Percentiles rank a stretch among this genome's conserved stretches.
These are phyloP conservation scores for Fomitopsis pinicola DNA, from an alignment of 1,284 basidiomycete genomes.

Conservation along the genomic window DNA sequence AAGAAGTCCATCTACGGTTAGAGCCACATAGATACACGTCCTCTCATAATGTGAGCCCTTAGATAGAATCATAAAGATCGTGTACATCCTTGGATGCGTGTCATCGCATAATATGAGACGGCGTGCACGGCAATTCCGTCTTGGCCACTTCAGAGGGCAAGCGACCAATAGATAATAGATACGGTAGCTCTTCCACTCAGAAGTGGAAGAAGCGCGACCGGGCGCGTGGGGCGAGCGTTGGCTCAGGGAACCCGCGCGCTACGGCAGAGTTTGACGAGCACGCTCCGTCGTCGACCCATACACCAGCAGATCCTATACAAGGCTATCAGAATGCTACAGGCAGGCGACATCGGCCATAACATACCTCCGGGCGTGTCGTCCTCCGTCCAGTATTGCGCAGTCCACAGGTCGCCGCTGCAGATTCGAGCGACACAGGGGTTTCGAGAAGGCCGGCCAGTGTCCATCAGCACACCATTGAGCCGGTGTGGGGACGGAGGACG, in stretches of 20 bases:
- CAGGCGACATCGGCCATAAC: slow-evolving; percentile 6
- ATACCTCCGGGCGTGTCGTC: slow-evolving; percentile 49
- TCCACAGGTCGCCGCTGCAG: slow-evolving; percentile 41
- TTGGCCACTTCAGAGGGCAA: background rate
- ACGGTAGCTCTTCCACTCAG: slow-evolving; percentile 6
- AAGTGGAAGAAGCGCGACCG: slow-evolving; percentile 22
- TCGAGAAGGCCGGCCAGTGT: background rate
- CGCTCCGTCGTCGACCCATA: slow-evolving; percentile 33
- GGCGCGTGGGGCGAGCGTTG: slow-evolving; percentile 3
- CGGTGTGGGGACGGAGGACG: slow-evolving; percentile 19
- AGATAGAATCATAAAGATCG: background rate
- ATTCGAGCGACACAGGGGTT: background rate
- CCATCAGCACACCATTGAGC: slow-evolving; percentile 14
- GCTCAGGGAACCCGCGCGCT: slow-evolving; percentile 9
- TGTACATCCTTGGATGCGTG: background rate
- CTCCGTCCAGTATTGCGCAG: slow-evolving; percentile 56
- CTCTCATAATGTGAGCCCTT: background rate
- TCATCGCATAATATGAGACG: background rate
- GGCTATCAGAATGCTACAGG: too few relatives aligned
- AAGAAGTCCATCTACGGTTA: background rate
- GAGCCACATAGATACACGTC: background rate
- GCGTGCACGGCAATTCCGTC: background rate
- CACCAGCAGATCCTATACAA: slow-evolving; percentile 27
- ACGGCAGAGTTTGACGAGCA: slow-evolving; percentile 20
- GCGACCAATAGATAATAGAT: slow-evolving; percentile 1